Percentiles rank a stretch among this genome's conserved stretches.
Conservation (phyloP, 495 filamentous ascomycete species). For the Tuber aestivum region DNA sequence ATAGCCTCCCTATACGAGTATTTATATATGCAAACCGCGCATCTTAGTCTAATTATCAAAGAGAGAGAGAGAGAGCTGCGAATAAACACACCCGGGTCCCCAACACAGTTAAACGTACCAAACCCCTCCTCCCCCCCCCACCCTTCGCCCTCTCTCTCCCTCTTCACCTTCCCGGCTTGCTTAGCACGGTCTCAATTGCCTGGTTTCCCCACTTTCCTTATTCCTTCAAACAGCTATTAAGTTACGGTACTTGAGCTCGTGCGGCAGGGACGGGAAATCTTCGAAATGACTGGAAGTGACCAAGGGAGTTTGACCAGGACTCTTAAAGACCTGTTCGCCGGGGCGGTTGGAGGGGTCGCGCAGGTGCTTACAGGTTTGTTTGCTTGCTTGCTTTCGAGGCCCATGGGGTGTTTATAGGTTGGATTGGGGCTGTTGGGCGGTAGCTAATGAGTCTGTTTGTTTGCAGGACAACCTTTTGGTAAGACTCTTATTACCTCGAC, state of each 20-base stretch:
- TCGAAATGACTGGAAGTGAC: conserved; percentile 18
- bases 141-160: not conserved
- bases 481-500: conserved; percentile 16
- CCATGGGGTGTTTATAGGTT: not conserved
- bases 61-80: not conserved
- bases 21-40: not conserved
- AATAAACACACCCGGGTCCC: not conserved
- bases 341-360: conserved; percentile 84
- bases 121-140: not conserved
- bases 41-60: not conserved
- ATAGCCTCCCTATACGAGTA: not conserved
- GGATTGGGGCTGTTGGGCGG: not conserved
- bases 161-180: not conserved
- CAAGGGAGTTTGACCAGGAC: conserved; percentile 47
- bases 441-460: conserved; percentile 14
- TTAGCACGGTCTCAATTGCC: not conserved
- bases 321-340: conserved; percentile 87
- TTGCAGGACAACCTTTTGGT: conserved; percentile 86
- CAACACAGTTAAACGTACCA: not conserved
- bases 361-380: conserved; percentile 88
- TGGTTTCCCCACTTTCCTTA: not conserved
- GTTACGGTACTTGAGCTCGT: not conserved
- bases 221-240: not conserved
- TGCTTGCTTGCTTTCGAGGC: not conserved
- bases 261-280: not conserved